These are phyloP conservation scores for Metarhizium robertsii DNA, from an alignment of 2,329 filamentous ascomycete genomes.

Conservation along the genomic window DNA sequence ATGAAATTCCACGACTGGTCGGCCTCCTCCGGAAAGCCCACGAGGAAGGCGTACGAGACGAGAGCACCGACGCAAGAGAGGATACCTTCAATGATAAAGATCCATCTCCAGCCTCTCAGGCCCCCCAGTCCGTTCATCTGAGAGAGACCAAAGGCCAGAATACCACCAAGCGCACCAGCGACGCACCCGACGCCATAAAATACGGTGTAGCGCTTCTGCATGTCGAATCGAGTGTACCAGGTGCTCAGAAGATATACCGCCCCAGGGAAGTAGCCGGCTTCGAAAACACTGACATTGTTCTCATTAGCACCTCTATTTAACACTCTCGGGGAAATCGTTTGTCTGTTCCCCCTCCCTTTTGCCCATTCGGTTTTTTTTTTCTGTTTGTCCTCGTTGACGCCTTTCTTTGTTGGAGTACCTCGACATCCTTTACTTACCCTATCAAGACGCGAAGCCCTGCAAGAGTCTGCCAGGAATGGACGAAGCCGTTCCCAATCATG, in stretches of 20 bases:
- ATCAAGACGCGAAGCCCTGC: neutral
- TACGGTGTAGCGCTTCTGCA: slow-evolving; percentile 7
- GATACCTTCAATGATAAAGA: slow-evolving; percentile 1
- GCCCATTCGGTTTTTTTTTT: too few relatives aligned
- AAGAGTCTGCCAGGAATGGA: slow-evolving; percentile 5
- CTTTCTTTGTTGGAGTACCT: too few relatives aligned
- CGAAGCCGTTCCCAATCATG: slow-evolving; percentile 11
- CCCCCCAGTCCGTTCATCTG: neutral
- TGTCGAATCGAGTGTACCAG: neutral
- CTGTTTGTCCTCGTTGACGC: too few relatives aligned
- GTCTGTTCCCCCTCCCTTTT: too few relatives aligned
- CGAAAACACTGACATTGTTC: neutral
- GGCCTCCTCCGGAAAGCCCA: neutral
- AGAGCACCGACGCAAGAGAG: neutral
- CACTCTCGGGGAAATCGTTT: too few relatives aligned
- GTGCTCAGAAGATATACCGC: neutral
- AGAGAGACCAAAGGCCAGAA: neutral
- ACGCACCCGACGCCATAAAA: neutral
- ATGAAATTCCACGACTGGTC: neutral
- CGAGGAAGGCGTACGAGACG: neutral
- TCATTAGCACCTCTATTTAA: too few relatives aligned
- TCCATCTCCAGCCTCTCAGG: slow-evolving; percentile 8
- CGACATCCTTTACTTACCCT: neutral
- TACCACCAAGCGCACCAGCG: neutral
- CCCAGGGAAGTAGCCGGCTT: neutral